Conservation (phyloP, 164 flowering plant genomes). For the Tetrastigma voinierianum region DNA sequence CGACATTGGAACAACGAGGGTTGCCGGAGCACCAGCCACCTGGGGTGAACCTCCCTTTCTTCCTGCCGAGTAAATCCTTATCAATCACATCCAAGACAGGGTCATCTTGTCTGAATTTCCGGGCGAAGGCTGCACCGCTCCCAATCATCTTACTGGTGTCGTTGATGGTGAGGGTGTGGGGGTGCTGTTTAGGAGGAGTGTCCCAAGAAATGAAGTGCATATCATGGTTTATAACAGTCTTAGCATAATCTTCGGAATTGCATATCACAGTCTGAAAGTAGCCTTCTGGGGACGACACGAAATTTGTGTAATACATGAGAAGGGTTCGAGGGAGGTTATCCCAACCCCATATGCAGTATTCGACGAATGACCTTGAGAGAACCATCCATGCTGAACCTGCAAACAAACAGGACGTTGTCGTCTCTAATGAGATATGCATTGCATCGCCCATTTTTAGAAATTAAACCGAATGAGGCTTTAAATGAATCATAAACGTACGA, state of each 20-base stretch:
- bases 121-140: slow-evolving; percentile 72
- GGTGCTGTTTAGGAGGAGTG: slow-evolving; percentile 75
- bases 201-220: slow-evolving; percentile 88
- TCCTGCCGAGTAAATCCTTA: slow-evolving; percentile 43
- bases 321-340: slow-evolving; percentile 82
- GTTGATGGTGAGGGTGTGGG: slow-evolving; percentile 54
- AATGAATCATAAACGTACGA: too few relatives aligned
- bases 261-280: slow-evolving; percentile 85
- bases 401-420: slow-evolving; percentile 1
- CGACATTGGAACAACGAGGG: slow-evolving; percentile 57
- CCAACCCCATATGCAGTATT: slow-evolving; percentile 81
- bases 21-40: slow-evolving; percentile 86
- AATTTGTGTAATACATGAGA: slow-evolving; percentile 86
- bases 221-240: slow-evolving; percentile 67
- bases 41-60: slow-evolving; percentile 60
- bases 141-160: slow-evolving; percentile 56
- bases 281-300: slow-evolving; percentile 86
- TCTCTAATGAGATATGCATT: too few relatives aligned
- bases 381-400: slow-evolving; percentile 94
- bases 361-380: slow-evolving; percentile 71
- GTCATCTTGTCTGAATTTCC: slow-evolving; percentile 61
- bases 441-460: background rate
- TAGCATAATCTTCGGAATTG: slow-evolving; percentile 62
- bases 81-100: slow-evolving; percentile 68
- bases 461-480: too few relatives aligned